Conservation (phyloP, 805 yeast species). For the Tetrapisispora namnaoensis region DNA sequence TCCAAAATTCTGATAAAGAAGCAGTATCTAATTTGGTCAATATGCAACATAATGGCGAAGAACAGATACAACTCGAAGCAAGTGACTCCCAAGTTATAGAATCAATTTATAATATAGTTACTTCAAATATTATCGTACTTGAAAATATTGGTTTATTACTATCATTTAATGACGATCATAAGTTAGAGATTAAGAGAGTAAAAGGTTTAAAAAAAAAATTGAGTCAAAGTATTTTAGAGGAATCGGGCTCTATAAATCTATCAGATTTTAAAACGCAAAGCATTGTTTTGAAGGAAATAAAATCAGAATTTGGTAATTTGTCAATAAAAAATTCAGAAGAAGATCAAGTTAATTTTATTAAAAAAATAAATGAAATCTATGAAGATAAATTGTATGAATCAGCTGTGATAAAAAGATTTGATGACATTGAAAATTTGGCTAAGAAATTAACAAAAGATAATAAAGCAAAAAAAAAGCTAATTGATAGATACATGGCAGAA, state of each 20-base stretch:
- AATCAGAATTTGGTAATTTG: slow-evolving; percentile 9
- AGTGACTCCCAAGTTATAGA: neutral
- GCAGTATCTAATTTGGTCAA: neutral
- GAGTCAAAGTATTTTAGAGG: slow-evolving; percentile 27
- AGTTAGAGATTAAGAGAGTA: slow-evolving; percentile 56
- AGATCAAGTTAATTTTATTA: slow-evolving; percentile 4
- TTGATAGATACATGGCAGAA: slow-evolving; percentile 26
- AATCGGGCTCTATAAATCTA: slow-evolving; percentile 22
- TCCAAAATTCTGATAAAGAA: too few species aligned
- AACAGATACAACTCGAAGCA: neutral
- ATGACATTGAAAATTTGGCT: slow-evolving; percentile 84
- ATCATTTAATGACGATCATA: slow-evolving; percentile 26
- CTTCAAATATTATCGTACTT: slow-evolving; percentile 45
- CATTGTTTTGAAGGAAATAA: slow-evolving; percentile 32
- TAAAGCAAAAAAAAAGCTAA: slow-evolving; percentile 20
- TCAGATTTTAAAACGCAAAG: slow-evolving; percentile 39
- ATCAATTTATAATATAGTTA: slow-evolving; percentile 25
- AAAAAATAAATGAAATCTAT: slow-evolving; percentile 21
- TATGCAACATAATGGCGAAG: neutral
- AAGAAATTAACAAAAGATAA: slow-evolving; percentile 65
- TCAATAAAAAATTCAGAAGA: neutral
- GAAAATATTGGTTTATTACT: slow-evolving; percentile 68
- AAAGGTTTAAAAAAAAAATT: slow-evolving; percentile 57
- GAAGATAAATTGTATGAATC: slow-evolving; percentile 26
- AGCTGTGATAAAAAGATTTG: slow-evolving; percentile 62